A percentile compares a stretch with the other conserved stretches of the same genome.
Evolutionary conservation across 202 grass and related monocot genomes (phyloP).

Genomic region (Tripidium arundinaceum): DNA sequence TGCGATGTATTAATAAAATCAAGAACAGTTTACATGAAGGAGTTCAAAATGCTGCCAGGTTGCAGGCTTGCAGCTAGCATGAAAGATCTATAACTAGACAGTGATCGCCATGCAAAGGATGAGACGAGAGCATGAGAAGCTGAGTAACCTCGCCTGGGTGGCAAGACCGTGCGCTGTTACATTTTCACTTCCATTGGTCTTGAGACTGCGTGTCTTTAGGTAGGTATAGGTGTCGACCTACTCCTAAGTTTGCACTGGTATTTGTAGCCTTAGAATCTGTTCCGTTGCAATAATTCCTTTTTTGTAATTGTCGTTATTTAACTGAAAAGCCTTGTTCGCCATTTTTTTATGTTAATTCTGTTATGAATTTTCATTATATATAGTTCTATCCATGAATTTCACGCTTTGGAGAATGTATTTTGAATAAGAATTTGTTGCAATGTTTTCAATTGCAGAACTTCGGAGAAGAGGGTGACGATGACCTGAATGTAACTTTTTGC

Average conservation of each 20-base stretch:
- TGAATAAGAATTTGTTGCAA: not conserved
- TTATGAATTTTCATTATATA: not conserved
- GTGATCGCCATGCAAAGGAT: not conserved
- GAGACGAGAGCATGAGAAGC: too few species aligned
- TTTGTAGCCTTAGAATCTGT: not conserved
- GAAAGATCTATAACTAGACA: not conserved
- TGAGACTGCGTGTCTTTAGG: too few species aligned
- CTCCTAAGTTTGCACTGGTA: not conserved
- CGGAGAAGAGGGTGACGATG: slow-evolving; percentile 72
- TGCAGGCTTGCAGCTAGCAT: not conserved
- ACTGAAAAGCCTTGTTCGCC: not conserved
- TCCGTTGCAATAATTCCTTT: not conserved
- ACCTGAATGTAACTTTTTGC: slow-evolving; percentile 57
- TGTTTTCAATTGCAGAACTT: slow-evolving; percentile 46
- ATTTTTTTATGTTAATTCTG: not conserved
- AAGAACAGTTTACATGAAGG: too few species aligned
- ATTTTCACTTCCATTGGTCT: too few species aligned
- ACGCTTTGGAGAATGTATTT: not conserved
- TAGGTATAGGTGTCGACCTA: too few species aligned
- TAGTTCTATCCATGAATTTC: not conserved
- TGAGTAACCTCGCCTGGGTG: too few species aligned
- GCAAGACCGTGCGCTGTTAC: too few species aligned
- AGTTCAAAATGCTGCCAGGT: too few species aligned
- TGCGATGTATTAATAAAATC: not conserved
- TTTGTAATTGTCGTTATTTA: not conserved